Conservation (phyloP, 306 rosid species). For the Coriaria nepalensis region DNA sequence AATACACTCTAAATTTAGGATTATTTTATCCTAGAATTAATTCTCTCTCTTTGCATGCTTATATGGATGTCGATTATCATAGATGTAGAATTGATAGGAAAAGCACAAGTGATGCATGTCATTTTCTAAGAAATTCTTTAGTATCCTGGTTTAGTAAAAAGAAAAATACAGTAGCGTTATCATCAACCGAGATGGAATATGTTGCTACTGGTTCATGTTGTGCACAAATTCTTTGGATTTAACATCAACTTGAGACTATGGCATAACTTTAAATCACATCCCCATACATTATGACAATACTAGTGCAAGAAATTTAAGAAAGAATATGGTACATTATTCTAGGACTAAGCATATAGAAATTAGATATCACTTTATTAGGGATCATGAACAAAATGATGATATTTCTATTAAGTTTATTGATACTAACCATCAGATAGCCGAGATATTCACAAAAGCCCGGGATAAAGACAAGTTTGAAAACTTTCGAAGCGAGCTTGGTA, state of each 20-base stretch:
- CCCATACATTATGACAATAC: no score
- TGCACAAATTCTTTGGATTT: background rate
- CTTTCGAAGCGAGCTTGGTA: no score
- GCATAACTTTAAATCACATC: constrained; percentile 43
- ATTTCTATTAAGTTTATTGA: no score
- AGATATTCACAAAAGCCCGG: no score
- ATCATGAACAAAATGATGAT: no score
- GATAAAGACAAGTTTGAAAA: no score
- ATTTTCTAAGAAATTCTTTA: background rate
- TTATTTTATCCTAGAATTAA: background rate
- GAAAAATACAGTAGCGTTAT: background rate
- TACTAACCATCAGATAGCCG: no score
- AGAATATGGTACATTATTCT: no score
- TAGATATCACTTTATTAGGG: no score
- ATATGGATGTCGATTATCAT: background rate
- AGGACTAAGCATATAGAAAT: no score
- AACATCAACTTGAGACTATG: constrained; percentile 23
- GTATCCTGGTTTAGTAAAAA: background rate
- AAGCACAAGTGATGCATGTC: background rate
- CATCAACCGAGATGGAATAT: background rate
- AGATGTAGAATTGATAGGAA: background rate
- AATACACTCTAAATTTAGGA: background rate
- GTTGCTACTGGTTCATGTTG: background rate
- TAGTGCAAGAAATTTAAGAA: no score
- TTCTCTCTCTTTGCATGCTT: background rate